These are phyloP conservation scores for Euphorbia corollata DNA, from an alignment of 441 rosid genomes.

Conservation along the genomic window DNA sequence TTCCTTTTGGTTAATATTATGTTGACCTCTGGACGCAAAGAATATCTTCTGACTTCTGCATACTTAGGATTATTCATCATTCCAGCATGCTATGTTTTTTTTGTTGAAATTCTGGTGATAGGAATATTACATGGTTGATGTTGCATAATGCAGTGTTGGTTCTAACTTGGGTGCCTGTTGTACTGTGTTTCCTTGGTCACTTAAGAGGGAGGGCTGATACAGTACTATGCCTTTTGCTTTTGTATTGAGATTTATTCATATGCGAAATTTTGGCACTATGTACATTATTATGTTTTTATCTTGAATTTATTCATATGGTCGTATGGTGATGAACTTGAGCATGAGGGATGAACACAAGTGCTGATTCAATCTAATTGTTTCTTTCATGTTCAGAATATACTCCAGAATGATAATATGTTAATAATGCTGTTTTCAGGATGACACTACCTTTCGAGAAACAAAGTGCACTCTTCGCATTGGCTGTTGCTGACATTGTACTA, in stretches of 20 bases:
- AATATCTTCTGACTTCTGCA: too few relatives aligned
- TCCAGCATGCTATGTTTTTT: background rate
- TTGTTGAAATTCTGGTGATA: background rate
- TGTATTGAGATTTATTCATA: background rate
- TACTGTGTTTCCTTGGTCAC: background rate
- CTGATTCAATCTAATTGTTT: background rate
- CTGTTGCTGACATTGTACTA: slow-evolving; percentile 78
- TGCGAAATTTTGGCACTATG: background rate
- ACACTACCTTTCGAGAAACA: slow-evolving; percentile 93
- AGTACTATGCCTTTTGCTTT: background rate
- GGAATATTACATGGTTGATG: background rate
- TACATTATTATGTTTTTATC: background rate
- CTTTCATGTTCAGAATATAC: background rate
- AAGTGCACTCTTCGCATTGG: slow-evolving; percentile 79
- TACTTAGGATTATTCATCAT: background rate
- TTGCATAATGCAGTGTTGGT: background rate
- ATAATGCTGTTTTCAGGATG: slow-evolving; percentile 52
- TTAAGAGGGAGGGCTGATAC: background rate
- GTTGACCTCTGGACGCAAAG: background rate
- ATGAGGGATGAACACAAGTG: background rate
- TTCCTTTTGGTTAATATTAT: background rate
- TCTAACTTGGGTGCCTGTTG: background rate
- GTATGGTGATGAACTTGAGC: background rate
- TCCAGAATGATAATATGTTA: background rate
- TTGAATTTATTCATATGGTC: background rate